phyloP scores from a whole-genome alignment of 306 rosid genomes.

The Begonia peltatifolia region DNA sequence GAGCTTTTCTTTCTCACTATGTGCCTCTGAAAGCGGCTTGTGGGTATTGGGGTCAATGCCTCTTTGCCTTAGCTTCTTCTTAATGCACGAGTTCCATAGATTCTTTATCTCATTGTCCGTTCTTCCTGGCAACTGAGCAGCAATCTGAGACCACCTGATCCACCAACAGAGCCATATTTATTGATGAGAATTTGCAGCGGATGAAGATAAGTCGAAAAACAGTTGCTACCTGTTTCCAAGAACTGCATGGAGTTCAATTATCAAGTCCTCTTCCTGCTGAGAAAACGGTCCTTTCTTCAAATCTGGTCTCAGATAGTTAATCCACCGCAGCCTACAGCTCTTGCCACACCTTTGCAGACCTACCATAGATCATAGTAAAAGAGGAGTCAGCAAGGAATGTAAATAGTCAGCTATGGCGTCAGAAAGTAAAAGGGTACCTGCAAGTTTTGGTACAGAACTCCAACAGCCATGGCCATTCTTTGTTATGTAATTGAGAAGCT shows the following conservation, averaged over 20 bases:
- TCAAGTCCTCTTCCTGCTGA: slow-evolving; percentile 67
- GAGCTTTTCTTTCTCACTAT: neutral
- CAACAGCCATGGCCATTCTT: slow-evolving; percentile 96
- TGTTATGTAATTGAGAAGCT: slow-evolving; percentile 75
- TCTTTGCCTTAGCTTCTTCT: slow-evolving; percentile 81
- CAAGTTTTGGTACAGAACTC: slow-evolving; percentile 93
- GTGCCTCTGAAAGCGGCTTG: slow-evolving; percentile 26
- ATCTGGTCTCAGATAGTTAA: slow-evolving; percentile 87
- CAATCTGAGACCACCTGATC: slow-evolving; percentile 90
- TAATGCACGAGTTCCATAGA: slow-evolving; percentile 79
- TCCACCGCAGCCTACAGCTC: slow-evolving; percentile 95
- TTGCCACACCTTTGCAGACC: slow-evolving; percentile 90
- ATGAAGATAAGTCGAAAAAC: too few relatives aligned
- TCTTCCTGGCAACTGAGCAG: slow-evolving; percentile 87
- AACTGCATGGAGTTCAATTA: slow-evolving; percentile 75
- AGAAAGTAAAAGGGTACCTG: slow-evolving; percentile 29
- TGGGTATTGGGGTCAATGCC: slow-evolving; percentile 95
- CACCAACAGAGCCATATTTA: neutral
- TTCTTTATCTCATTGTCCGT: slow-evolving; percentile 91
- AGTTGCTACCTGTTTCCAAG: slow-evolving; percentile 31
- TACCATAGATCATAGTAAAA: slow-evolving; percentile 6
- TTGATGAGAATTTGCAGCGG: too few relatives aligned
- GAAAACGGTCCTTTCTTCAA: slow-evolving; percentile 95
- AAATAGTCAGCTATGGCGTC: neutral
- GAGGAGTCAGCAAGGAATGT: neutral